These are phyloP conservation scores for Lentinus polychrous DNA, from an alignment of 1,284 basidiomycete genomes.

Conservation along the genomic window DNA sequence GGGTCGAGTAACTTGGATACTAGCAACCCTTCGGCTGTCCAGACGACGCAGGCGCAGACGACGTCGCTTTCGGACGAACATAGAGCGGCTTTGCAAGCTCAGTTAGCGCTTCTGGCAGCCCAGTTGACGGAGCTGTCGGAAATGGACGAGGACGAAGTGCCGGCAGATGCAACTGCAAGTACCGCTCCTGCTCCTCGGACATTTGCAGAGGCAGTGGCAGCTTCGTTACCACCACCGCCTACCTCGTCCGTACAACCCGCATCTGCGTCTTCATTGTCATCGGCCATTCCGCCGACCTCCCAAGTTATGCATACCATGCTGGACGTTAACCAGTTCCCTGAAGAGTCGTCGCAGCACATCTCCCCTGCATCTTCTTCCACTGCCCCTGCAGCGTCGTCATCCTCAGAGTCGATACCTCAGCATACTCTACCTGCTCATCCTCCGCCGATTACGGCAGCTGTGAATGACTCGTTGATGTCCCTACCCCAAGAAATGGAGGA, in stretches of 20 bases:
- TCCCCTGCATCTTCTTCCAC: neutral
- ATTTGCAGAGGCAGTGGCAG: neutral
- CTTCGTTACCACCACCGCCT: neutral
- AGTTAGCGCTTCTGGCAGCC: constrained; percentile 54
- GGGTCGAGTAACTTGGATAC: too few relatives aligned
- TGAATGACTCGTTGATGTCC: neutral
- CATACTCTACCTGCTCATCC: neutral
- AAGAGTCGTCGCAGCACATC: constrained; percentile 2
- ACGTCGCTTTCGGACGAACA: constrained; percentile 30
- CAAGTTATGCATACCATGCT: neutral
- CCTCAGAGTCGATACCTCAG: neutral
- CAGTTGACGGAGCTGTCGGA: constrained; percentile 55
- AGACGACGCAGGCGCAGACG: constrained; percentile 3
- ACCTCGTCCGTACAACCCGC: neutral
- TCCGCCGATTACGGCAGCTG: too few relatives aligned
- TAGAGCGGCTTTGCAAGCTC: constrained; percentile 56
- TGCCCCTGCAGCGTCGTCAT: neutral
- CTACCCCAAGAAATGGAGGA: constrained; percentile 9
- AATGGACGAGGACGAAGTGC: constrained; percentile 27
- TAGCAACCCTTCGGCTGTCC: neutral
- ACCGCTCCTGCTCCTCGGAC: neutral
- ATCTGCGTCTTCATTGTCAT: neutral
- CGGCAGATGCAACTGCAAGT: constrained; percentile 11
- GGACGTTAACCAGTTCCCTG: constrained; percentile 15
- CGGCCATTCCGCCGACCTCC: neutral